Evolutionary conservation across 192 early-diverging fungal genomes (phyloP), one percentile per base, ranked within the genome.

Genomic region (Backusella morwellensis): DNA sequence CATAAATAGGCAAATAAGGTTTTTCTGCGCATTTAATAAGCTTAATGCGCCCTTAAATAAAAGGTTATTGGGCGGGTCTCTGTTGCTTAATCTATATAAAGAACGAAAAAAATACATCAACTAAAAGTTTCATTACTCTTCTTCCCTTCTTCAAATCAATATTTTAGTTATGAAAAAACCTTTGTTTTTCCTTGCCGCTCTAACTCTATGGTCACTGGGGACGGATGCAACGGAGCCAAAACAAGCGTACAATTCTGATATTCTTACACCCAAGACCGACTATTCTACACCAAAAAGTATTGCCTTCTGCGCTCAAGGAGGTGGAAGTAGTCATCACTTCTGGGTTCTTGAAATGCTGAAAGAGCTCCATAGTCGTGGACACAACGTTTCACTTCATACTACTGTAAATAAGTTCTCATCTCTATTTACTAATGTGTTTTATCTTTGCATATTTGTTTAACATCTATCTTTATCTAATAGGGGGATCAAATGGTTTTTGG

Each of bases 341-440:
- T 81, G 80, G 80, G 75, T 81, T 1, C 66, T 81, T n/a, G 66
- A 68, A 26, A 81, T 81, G 41, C 23, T 73, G 14, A 66, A 81
- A 47, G 66, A 74, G 5, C 63, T 81, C 4, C 68, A 50, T 5
- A 21, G 29, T 17, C 35, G 72, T 29, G 80, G 80, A 15, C 80
- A 81, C 72, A 75, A 74, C 23, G 35, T 74, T 15, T 73, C 71
- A 19, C 74, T 77, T 70, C 11, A 66, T n/a, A 41, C 75, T 17
- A 26, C 32, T 32, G 77, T 78, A 73, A 66, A 66, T 56, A 29
- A 14, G 40, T 21, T 40, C 1, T 8, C 9, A 21, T 9, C 12
- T 70, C 3, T 6, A 32, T 54, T 35, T 26, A n/a, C 9, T 14
- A n/a, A 9, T 23, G 21, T 6, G 6, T 23, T 35, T 35, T 32